Base-by-base conservation (phyloP, 306 rosid species). In the Cicer cuneatum region DNA sequence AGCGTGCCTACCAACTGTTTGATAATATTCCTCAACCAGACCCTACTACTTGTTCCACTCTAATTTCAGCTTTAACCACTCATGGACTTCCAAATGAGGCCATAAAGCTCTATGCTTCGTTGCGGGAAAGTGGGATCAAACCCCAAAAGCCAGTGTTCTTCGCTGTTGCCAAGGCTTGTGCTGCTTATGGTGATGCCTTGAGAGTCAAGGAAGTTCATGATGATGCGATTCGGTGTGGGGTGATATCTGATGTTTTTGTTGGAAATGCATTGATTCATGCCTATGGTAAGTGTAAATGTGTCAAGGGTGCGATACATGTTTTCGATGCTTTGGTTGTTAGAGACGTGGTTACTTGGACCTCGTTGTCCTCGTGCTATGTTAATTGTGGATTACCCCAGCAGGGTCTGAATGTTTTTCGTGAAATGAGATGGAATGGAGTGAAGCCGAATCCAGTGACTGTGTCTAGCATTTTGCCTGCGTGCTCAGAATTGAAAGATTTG, bases 1-100 rank as follows among this genome's bases (percentile, higher is more conserved):
- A 59, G 72, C 81, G 84, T 38, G 87, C 86, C 45, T 84, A 80
- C 41, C 79, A 73, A 69, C 35, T 86, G 83, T 84, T 86, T 71
- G 86, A 84, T 18, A 69, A 78, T 78, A 83, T 84, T 84, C 65
- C 75, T 49, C 37, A 79, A 58, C 85, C 77, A 81, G 74, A 86
- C 74, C 79, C 82, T 2, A 77, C 16, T 29, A 77, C 82, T 61
- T 84, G 87, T 81, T 77, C 81, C 35, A 7, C 84, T 13, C 46
- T 86, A 41, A 81, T 86, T 6, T 86, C 90, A 14, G 79, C 81
- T 72, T 63, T 78, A 78, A 73, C 85, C 2, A n/a, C 62, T 58
- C 63, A 46, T 51, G 86, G 90, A 12, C 61, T 68, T 37, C 75
- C 75, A 40, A 73, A 66, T n/a, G 86, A 81, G 41, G 75, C 88